A percentile compares a stretch with the other conserved stretches of the same genome.
phyloP scores from a whole-genome alignment of 108 stramenopile genomes.

The Skeletonema tropicum region DNA sequence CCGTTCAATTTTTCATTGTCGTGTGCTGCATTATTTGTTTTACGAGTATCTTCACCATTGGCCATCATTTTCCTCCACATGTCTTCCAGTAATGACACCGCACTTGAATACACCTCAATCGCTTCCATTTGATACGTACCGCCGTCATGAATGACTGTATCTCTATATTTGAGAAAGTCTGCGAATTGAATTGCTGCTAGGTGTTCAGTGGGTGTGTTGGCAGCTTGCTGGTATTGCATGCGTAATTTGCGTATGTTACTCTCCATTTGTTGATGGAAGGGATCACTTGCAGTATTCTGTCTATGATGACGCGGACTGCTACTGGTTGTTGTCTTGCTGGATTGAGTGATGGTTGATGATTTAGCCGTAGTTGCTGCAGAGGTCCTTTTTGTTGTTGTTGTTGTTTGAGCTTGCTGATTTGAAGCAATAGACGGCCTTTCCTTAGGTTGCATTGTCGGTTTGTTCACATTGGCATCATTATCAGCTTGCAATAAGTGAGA shows the following conservation, averaged over 20 bases:
- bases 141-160: slow-evolving; percentile 76
- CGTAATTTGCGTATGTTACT: slow-evolving; percentile 22
- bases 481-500: slow-evolving; percentile 4
- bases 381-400: slow-evolving; percentile 3
- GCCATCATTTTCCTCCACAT: slow-evolving; percentile 28
- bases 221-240: slow-evolving; percentile 20
- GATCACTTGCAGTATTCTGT: not conserved
- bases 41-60: slow-evolving; percentile 31
- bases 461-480: not conserved
- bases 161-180: slow-evolving; percentile 67
- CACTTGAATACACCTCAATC: slow-evolving; percentile 57
- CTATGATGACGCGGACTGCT: not conserved
- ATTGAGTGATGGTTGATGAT: slow-evolving; percentile 13
- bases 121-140: slow-evolving; percentile 73
- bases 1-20: slow-evolving; percentile 25
- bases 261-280: slow-evolving; percentile 46
- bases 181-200: slow-evolving; percentile 53
- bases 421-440: not conserved
- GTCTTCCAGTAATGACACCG: slow-evolving; percentile 38
- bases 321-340: not conserved
- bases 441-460: not conserved
- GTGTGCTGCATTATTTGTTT: not conserved
- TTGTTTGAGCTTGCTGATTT: not conserved
- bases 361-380: slow-evolving; percentile 15
- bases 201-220: slow-evolving; percentile 12